These are phyloP conservation scores for Kappamyces sp. DNA, from an alignment of 192 early-diverging fungal species.

Conservation along the genomic window DNA sequence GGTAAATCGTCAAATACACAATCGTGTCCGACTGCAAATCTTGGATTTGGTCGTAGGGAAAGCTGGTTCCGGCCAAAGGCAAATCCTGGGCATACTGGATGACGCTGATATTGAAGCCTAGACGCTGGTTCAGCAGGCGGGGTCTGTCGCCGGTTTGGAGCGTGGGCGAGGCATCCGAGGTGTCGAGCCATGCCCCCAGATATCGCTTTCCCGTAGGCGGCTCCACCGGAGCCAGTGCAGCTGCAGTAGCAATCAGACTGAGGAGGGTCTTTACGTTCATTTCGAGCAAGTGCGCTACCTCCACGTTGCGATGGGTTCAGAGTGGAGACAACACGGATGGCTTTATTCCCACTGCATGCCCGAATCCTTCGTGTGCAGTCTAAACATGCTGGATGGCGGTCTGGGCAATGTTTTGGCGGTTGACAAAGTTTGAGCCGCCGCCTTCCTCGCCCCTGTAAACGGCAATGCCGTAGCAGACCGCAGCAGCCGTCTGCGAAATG, in stretches of 20 bases:
- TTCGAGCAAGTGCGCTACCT: no score
- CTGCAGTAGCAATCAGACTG: no score
- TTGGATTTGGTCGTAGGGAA: slow-evolving; percentile 22
- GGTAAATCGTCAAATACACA: slow-evolving; percentile 30
- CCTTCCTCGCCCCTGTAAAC: slow-evolving; percentile 6
- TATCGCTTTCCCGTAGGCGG: background rate
- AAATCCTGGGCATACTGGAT: slow-evolving; percentile 30
- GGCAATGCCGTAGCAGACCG: slow-evolving; percentile 27
- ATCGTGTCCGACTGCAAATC: slow-evolving; percentile 21
- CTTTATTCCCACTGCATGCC: no score
- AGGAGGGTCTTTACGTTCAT: no score
- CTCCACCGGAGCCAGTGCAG: background rate
- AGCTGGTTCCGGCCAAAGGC: slow-evolving; percentile 13
- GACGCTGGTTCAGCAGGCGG: slow-evolving; percentile 26
- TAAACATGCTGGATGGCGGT: no score
- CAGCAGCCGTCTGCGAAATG: slow-evolving; percentile 23
- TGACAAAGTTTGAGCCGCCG: background rate
- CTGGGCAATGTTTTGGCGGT: no score
- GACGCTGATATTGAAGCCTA: slow-evolving; percentile 27
- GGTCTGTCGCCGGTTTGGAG: slow-evolving; percentile 27
- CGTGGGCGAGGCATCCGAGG: slow-evolving; percentile 4
- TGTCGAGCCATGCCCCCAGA: slow-evolving; percentile 30
- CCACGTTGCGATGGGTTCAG: no score
- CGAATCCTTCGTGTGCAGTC: no score
- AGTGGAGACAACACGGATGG: no score